A percentile compares a stretch with the other conserved stretches of the same genome.
These are phyloP conservation scores for Tolypocladium inflatum DNA, from an alignment of 2,329 filamentous ascomycete genomes.

Conservation along the genomic window DNA sequence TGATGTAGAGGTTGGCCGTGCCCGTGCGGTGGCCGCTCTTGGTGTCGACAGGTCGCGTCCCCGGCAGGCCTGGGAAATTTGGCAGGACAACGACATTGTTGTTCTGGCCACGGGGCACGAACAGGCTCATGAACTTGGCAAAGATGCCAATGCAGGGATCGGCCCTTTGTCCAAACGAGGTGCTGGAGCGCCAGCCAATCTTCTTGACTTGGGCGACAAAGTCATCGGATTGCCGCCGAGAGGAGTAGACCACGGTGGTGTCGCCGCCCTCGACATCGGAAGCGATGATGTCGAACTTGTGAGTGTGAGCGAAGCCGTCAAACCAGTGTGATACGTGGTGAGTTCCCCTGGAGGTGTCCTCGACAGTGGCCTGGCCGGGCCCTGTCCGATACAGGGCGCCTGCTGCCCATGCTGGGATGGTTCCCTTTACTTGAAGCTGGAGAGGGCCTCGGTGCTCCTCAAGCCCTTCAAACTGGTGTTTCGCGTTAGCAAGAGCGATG, in stretches of 20 bases:
- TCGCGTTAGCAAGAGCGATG: not conserved
- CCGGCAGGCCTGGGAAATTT: conserved; percentile 50
- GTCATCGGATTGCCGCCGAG: conserved; percentile 56
- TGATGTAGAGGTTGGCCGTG: conserved; percentile 7
- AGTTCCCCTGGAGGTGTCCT: conserved; percentile 47
- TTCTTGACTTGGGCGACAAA: conserved; percentile 51
- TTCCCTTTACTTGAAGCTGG: conserved; percentile 51
- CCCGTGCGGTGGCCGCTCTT: conserved; percentile 24
- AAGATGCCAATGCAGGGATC: conserved; percentile 71
- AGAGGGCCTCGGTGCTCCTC: conserved; percentile 58
- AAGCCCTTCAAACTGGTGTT: conserved; percentile 53
- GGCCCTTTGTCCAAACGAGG: conserved; percentile 60
- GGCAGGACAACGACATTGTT: conserved; percentile 59
- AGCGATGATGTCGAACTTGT: conserved; percentile 60
- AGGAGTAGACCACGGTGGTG: conserved; percentile 55
- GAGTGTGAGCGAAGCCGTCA: conserved; percentile 62
- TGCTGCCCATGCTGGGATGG: conserved; percentile 61
- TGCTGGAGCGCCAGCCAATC: conserved; percentile 43
- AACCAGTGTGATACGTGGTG: conserved; percentile 69
- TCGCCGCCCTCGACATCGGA: conserved; percentile 17
- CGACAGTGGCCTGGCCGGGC: conserved; percentile 54
- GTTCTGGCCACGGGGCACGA: conserved; percentile 29
- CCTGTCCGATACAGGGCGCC: conserved; percentile 69
- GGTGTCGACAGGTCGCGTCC: not conserved
- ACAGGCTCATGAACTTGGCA: conserved; percentile 58